Percentiles rank a stretch among this genome's conserved stretches.
Conservation (phyloP, 2,329 filamentous ascomycete genomes). For the Colletotrichum incanum region DNA sequence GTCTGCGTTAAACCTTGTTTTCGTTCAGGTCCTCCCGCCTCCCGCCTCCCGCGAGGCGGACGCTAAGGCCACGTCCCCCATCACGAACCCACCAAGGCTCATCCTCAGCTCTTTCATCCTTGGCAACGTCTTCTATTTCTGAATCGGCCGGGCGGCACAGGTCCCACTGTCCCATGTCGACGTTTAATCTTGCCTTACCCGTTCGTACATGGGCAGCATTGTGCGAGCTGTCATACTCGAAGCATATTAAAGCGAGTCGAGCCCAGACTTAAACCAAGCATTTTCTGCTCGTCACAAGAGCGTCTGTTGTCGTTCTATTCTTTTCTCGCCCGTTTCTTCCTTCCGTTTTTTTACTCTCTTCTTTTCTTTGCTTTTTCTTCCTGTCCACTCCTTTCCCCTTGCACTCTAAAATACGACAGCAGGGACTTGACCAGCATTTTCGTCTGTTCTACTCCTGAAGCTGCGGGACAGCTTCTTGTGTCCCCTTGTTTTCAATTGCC, state of each 20-base stretch:
- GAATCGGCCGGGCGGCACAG: constrained; percentile 28
- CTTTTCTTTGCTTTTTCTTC: constrained; percentile 45
- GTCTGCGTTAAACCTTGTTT: constrained; percentile 31
- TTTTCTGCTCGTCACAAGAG: constrained; percentile 35
- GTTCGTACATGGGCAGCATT: constrained; percentile 33
- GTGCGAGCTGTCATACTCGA: constrained; percentile 45
- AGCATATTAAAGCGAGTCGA: constrained; percentile 52
- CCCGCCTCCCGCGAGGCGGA: constrained; percentile 40
- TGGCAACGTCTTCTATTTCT: constrained; percentile 41
- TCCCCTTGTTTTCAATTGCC: constrained; percentile 46
- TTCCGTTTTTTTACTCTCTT: constrained; percentile 47
- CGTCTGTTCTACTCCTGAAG: constrained; percentile 47
- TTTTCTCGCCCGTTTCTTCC: constrained; percentile 45
- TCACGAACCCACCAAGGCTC: constrained; percentile 44
- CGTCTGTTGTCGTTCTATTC: constrained; percentile 39
- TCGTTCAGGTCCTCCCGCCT: constrained; percentile 39
- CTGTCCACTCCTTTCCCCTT: constrained; percentile 44
- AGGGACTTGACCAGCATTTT: constrained; percentile 35
- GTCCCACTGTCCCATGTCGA: constrained; percentile 34
- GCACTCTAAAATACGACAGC: constrained; percentile 41
- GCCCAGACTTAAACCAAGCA: constrained; percentile 44
- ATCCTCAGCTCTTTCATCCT: constrained; percentile 43
- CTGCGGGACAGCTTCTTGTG: constrained; percentile 57
- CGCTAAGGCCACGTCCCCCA: constrained; percentile 46
- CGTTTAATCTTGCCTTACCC: constrained; percentile 46